Evolutionary conservation across 2,329 filamentous ascomycete species (phyloP).

Genomic region (Ascochyta fabae): DNA sequence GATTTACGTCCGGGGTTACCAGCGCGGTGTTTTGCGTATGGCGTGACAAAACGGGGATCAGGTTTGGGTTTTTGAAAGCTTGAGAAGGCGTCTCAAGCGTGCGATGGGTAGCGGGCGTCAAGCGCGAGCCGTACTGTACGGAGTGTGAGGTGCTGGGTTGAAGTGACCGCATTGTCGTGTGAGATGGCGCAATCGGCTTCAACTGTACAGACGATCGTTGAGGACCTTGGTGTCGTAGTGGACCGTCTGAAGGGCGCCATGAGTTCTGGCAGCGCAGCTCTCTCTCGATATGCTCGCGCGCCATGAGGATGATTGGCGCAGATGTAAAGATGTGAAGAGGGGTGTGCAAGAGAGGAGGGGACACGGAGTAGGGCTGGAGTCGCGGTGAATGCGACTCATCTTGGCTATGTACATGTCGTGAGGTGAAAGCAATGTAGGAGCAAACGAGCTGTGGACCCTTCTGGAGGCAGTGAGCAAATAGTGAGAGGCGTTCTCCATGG

Average conservation of each 20-base stretch:
- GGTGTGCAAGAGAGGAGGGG: neutral
- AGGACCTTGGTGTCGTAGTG: too few relatives aligned
- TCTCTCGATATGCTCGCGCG: neutral
- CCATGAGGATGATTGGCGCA: neutral
- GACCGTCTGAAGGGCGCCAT: conserved; percentile 13
- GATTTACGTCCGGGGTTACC: neutral
- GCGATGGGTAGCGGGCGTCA: neutral
- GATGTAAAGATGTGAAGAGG: neutral
- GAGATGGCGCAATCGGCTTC: too few relatives aligned
- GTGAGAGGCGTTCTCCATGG: too few relatives aligned
- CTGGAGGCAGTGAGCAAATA: neutral
- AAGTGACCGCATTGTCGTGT: neutral
- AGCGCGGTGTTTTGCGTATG: neutral
- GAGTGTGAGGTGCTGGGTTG: neutral
- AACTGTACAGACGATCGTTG: neutral
- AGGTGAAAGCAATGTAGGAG: conserved; percentile 5
- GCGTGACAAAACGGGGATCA: neutral
- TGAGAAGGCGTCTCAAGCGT: neutral
- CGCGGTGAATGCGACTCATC: neutral
- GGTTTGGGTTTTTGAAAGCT: conserved; percentile 3
- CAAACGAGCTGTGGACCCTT: neutral
- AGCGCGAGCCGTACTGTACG: neutral
- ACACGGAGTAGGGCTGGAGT: neutral
- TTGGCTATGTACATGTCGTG: neutral
- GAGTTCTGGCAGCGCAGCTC: conserved; percentile 3